Base-by-base conservation (phyloP, 257 asterid genomes). In the Penstemon newberryi region DNA sequence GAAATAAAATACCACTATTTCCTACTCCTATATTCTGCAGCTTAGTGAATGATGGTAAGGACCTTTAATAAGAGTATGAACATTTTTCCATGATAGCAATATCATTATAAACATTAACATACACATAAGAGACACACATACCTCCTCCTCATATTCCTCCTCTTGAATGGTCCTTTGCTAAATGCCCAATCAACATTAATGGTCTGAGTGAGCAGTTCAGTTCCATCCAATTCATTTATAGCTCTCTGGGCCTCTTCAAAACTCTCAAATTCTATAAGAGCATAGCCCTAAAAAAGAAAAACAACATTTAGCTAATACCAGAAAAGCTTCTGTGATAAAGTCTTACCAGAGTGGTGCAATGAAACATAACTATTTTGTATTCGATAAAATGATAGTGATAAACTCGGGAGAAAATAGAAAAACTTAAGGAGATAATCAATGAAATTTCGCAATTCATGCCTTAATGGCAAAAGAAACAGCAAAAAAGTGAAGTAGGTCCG, bases 101-200 rank as follows among this genome's bases (percentile, higher is more conserved):
- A 18, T 13, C 15, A 25, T 25, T 67, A 56, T 37, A n/a, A 63
- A 7, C 18, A 44, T 33, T 33, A 44, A 25, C 44, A 71, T 56
- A 56, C 69, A 13, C n/a, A 65, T 5, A 2, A 3, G 15, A 49
- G 69, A 70, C 25, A 19, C 50, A 19, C 57, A 58, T 84, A 91
- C 97, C 97, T 89, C 80, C 95, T 81, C 79, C 87, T 86, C 77
- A 71, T 56, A 81, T 82, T 89, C 84, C 87, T 92, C 84, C 93
- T 90, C 63, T 81, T 90, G 82, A 90, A 90, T 57, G 98, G 87
- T 36, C 98, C 97, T 78, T 83, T 90, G 87, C 98, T 92, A 82
- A 92, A 92, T 69, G 98, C 97, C 98, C 98, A 92, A 72, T 86
- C 96, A 50, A 92, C 98, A 59, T 77, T 83, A 71, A 89, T 79